Evolutionary conservation across 202 grass and related monocot species (phyloP).

Genomic region (Tripidium arundinaceum): DNA sequence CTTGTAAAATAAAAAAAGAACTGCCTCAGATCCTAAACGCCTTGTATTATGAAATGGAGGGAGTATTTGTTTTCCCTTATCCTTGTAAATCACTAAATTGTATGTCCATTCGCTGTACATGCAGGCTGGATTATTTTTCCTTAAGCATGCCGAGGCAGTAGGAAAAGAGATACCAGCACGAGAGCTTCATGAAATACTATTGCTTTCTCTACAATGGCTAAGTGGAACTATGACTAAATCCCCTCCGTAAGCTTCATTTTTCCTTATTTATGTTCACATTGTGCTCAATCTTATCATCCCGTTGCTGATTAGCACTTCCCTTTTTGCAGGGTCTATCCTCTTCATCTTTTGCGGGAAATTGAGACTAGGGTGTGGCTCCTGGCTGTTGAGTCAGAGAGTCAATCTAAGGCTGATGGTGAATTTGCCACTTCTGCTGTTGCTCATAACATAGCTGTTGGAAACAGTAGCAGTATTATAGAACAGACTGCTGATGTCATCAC

Average conservation of each 20-base stretch:
- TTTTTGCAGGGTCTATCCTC: constrained; percentile 80
- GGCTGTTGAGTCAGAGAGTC: constrained; percentile 87
- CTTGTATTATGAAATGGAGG: constrained; percentile 5
- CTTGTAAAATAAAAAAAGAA: too few species aligned
- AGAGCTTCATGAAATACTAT: constrained; percentile 94
- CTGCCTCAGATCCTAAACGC: neutral
- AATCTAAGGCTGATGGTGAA: constrained; percentile 63
- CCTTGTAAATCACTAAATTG: constrained; percentile 11
- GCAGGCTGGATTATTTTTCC: constrained; percentile 92
- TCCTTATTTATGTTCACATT: constrained; percentile 17
- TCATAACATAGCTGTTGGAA: constrained; percentile 65
- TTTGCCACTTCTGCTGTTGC: constrained; percentile 41
- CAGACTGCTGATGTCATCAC: constrained; percentile 82
- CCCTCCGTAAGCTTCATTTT: constrained; percentile 61
- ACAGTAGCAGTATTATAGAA: constrained; percentile 75
- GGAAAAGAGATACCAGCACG: constrained; percentile 80
- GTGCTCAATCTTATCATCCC: constrained; percentile 1
- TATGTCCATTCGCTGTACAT: constrained; percentile 15
- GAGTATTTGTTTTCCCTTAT: too few species aligned
- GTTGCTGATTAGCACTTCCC: constrained; percentile 15
- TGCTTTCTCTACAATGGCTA: constrained; percentile 92
- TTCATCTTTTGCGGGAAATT: constrained; percentile 92
- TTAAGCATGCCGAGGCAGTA: constrained; percentile 88
- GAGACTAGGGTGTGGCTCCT: constrained; percentile 99
- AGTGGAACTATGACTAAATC: constrained; percentile 94